Evolutionary conservation across 106 monocot species (phyloP), one percentile per base, ranked within the genome.

Genomic region (Alisma plantagoaquatica): DNA sequence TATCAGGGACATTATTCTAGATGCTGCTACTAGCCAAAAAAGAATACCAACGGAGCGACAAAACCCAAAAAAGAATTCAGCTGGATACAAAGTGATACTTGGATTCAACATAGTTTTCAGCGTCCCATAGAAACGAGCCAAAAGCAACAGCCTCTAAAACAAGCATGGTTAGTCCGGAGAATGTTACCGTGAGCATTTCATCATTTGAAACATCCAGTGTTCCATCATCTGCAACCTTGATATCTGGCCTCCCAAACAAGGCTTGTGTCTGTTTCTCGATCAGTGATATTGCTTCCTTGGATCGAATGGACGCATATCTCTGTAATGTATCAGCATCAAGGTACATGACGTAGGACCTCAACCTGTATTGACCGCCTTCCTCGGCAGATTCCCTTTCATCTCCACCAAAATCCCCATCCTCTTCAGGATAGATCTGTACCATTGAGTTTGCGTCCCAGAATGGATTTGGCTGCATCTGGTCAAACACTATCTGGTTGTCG

Each of bases 231-330:
- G 69, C 56, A 0, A 94, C 31, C 46, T 54, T 84, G 25, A 94
- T 81, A 33, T 94, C 87, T 8, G 87, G 94, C 49, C 78, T 66
- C 3, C 94, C 94, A 70, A 88, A 94, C 24, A 94, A 56, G 2
- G 94, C 77, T 50, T 94, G 94, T 4, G 94, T 88, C 57, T 94
- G 94, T 74, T 94, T 94, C 65, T 94, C 94, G 8, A 94, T 88
- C 59, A 94, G 31, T 20, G 80, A 77, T 1, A 88, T 71, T 0
- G 73, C 69, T 46, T 88, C 94, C 46, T 87, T 94, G 0, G 94
- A 94, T 54, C 94, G 58, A 54, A 94, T 88, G 2, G 94, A 87
- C 3, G 94, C 84, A 46, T 94, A 94, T 24, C 70, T 88, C 56
- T 84, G 94, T 71, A 94, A 60, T 16, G 80, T 94, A 49, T 94